These are phyloP conservation scores for Eucalyptus cloeziana DNA, from an alignment of 345 rosid genomes.

Conservation along the genomic window DNA sequence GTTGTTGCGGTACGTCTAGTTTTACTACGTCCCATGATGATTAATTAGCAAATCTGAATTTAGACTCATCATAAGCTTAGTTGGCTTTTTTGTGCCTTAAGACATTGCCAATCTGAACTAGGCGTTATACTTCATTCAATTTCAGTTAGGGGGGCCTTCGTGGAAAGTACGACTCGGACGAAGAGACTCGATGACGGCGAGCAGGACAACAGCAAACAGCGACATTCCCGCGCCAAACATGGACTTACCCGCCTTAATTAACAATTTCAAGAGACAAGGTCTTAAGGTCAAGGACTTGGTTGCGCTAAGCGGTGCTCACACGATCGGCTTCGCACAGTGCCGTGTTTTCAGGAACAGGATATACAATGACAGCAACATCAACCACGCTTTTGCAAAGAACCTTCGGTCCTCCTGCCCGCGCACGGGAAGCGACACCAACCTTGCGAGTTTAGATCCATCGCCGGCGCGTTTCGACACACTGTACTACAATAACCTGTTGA, in stretches of 20 bases:
- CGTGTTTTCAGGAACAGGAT: slow-evolving; percentile 1
- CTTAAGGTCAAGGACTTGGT: slow-evolving; percentile 28
- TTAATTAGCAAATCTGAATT: background rate
- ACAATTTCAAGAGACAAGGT: slow-evolving; percentile 27
- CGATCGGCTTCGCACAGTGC: slow-evolving; percentile 32
- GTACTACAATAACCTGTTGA: slow-evolving; percentile 17
- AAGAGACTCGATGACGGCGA: slow-evolving; percentile 25
- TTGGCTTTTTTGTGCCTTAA: background rate
- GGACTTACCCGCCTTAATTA: slow-evolving; percentile 15
- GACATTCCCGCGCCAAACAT: slow-evolving; percentile 20
- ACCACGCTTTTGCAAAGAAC: slow-evolving; percentile 13
- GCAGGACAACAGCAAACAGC: background rate
- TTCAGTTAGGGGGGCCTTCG: slow-evolving; percentile 30
- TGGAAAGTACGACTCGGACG: slow-evolving; percentile 29
- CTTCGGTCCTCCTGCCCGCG: slow-evolving; percentile 14
- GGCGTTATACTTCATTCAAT: background rate
- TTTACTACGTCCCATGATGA: background rate
- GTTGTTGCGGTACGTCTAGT: slow-evolving; percentile 21
- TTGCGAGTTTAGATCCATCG: slow-evolving; percentile 16
- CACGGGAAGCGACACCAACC: slow-evolving; percentile 11
- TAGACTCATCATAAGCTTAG: background rate
- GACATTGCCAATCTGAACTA: background rate
- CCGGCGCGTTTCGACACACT: slow-evolving; percentile 14
- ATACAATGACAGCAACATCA: slow-evolving; percentile 16
- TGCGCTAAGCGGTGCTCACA: slow-evolving; percentile 41